Conservation (phyloP, 2,329 filamentous ascomycete species). For the Capronia epimyces region DNA sequence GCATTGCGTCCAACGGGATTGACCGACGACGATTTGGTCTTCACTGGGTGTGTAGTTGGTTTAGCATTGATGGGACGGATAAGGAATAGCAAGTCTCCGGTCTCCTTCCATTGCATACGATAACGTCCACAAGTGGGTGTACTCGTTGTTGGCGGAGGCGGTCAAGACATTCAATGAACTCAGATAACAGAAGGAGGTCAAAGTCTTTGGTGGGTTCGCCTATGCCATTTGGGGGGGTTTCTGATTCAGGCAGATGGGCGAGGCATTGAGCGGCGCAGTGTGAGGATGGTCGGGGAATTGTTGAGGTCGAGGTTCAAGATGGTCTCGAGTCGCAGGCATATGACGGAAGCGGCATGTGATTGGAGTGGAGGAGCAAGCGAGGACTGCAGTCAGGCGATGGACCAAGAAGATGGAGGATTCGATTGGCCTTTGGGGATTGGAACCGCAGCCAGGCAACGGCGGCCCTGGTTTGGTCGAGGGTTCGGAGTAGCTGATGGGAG, state of each 20-base stretch:
- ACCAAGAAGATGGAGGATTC: background rate
- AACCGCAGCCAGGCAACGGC: background rate
- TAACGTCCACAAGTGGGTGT: constrained; percentile 1
- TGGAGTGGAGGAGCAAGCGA: constrained; percentile 6
- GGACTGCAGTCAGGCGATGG: constrained; percentile 3
- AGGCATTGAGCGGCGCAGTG: constrained; percentile 19
- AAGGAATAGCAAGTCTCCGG: constrained; percentile 16
- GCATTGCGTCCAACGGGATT: constrained; percentile 54
- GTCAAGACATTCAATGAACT: constrained; percentile 11
- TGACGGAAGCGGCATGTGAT: constrained; percentile 27
- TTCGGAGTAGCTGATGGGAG: constrained; percentile 6
- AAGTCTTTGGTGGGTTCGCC: constrained; percentile 1
- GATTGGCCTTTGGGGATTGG: background rate
- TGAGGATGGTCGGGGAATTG: constrained; percentile 13
- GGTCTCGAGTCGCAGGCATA: constrained; percentile 25
- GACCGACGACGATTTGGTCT: constrained; percentile 2
- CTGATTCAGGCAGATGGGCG: constrained; percentile 15
- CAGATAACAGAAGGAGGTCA: background rate
- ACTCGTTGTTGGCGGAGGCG: background rate
- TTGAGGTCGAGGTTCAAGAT: constrained; percentile 17
- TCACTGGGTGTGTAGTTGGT: constrained; percentile 14
- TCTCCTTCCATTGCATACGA: constrained; percentile 25
- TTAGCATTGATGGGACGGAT: constrained; percentile 22
- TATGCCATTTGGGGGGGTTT: background rate
- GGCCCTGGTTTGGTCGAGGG: constrained; percentile 2